Evolutionary conservation across 1,139 yeast species (phyloP).

Genomic region (Yamadazyma spencermartinsiae): DNA sequence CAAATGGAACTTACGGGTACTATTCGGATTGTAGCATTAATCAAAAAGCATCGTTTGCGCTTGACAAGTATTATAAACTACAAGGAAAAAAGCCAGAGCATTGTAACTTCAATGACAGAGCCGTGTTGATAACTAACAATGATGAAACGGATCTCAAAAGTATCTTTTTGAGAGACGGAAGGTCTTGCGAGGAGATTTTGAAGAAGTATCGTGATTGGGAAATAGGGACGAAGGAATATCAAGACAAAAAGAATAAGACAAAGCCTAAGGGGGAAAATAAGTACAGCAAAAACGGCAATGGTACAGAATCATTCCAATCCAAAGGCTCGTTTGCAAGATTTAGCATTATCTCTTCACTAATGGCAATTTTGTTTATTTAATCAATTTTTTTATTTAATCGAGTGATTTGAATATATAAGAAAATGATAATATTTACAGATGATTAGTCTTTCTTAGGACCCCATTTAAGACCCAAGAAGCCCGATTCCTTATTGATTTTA

Average conservation of each 20-base stretch:
- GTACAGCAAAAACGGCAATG: neutral
- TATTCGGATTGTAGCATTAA: conserved; percentile 54
- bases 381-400: too few species aligned
- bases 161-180: conserved; percentile 28
- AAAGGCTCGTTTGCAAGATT: neutral
- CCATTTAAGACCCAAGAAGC: conserved; percentile 83
- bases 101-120: conserved; percentile 43
- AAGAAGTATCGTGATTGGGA: neutral
- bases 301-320: conserved; percentile 1
- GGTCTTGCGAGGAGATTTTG: conserved; percentile 22
- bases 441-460: conserved; percentile 64
- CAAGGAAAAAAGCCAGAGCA: conserved; percentile 25
- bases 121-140: conserved; percentile 29
- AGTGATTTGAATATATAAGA: conserved; percentile 1
- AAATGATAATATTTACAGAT: neutral
- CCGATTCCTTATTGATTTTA: conserved; percentile 34
- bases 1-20: conserved; percentile 54
- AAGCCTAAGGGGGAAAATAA: neutral
- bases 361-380: neutral
- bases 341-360: neutral
- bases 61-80: conserved; percentile 47
- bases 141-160: conserved; percentile 21
- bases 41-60: conserved; percentile 54
- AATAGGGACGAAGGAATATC: neutral
- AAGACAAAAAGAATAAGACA: neutral